Evolutionary conservation across 768 basidiomycete genomes (phyloP).

Genomic region (Asterophora parasitica): DNA sequence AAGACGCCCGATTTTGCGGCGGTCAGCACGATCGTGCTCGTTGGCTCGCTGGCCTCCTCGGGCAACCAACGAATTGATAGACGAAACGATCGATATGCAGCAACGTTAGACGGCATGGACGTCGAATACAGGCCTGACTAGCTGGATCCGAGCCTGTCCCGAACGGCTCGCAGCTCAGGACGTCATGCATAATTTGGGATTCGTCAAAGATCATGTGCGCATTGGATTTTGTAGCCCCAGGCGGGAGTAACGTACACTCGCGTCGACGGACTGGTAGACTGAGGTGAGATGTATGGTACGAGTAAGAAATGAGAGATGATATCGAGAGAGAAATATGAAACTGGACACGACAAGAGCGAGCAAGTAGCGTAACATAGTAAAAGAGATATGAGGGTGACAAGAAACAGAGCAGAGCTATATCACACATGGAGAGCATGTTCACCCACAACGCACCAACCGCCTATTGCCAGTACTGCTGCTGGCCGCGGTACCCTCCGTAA

Average conservation of each 20-base stretch:
- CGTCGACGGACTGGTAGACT: slow-evolving; percentile 5
- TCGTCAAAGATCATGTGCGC: slow-evolving; percentile 10
- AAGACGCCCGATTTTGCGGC: slow-evolving; percentile 26
- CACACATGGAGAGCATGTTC: not conserved
- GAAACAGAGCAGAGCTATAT: slow-evolving; percentile 10
- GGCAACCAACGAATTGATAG: slow-evolving; percentile 32
- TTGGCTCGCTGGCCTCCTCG: slow-evolving; percentile 27
- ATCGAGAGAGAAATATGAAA: slow-evolving; percentile 10
- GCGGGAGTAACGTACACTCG: slow-evolving; percentile 19
- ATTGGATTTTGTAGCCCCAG: slow-evolving; percentile 13
- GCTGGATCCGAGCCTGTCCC: too few species aligned
- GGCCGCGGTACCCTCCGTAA: slow-evolving; percentile 64
- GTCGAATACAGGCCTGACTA: not conserved
- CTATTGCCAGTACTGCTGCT: slow-evolving; percentile 64
- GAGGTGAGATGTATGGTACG: slow-evolving; percentile 22
- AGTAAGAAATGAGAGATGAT: slow-evolving; percentile 13
- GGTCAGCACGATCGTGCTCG: slow-evolving; percentile 31
- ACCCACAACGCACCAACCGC: not conserved
- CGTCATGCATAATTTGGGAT: not conserved
- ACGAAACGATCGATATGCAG: slow-evolving; percentile 12
- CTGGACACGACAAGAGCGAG: slow-evolving; percentile 11
- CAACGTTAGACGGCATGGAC: not conserved
- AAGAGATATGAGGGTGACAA: slow-evolving; percentile 4
- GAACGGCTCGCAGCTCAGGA: too few species aligned
- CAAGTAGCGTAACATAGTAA: slow-evolving; percentile 9